These are phyloP conservation scores for Chaetomiaceae sp. DNA, from an alignment of 2,329 filamentous ascomycete genomes.

Conservation along the genomic window DNA sequence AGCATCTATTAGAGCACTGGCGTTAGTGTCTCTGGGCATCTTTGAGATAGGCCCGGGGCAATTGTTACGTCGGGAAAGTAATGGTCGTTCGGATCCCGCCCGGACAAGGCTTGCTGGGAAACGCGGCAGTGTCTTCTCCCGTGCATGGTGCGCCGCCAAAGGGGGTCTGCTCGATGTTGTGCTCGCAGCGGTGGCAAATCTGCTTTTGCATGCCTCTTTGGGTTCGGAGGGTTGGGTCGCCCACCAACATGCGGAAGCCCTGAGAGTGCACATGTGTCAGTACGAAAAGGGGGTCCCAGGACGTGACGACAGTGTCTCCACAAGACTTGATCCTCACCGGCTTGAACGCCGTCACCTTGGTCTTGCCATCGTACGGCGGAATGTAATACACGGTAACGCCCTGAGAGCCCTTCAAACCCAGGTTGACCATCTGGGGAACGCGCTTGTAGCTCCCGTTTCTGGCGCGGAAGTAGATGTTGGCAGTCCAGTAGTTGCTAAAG, in stretches of 20 bases:
- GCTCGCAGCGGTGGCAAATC: conserved; percentile 23
- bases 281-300: too few relatives aligned
- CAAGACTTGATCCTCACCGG: not conserved
- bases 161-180: conserved; percentile 21
- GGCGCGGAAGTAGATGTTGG: conserved; percentile 17
- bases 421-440: conserved; percentile 15
- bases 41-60: too few relatives aligned
- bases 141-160: conserved; percentile 23
- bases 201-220: conserved; percentile 24
- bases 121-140: conserved; percentile 32
- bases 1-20: conserved; percentile 43
- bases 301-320: too few relatives aligned
- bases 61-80: conserved; percentile 35
- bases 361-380: conserved; percentile 25
- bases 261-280: conserved; percentile 20
- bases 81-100: conserved; percentile 42
- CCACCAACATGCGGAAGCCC: conserved; percentile 29
- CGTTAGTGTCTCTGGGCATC: too few relatives aligned
- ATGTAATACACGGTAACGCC: conserved; percentile 18
- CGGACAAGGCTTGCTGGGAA: conserved; percentile 35
- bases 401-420: conserved; percentile 7
- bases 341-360: conserved; percentile 13
- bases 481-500: conserved; percentile 24
- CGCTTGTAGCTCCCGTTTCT: conserved; percentile 17
- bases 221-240: conserved; percentile 20